These are phyloP conservation scores for Pichia sp. DNA, from an alignment of 1,139 yeast species.

Conservation along the genomic window DNA sequence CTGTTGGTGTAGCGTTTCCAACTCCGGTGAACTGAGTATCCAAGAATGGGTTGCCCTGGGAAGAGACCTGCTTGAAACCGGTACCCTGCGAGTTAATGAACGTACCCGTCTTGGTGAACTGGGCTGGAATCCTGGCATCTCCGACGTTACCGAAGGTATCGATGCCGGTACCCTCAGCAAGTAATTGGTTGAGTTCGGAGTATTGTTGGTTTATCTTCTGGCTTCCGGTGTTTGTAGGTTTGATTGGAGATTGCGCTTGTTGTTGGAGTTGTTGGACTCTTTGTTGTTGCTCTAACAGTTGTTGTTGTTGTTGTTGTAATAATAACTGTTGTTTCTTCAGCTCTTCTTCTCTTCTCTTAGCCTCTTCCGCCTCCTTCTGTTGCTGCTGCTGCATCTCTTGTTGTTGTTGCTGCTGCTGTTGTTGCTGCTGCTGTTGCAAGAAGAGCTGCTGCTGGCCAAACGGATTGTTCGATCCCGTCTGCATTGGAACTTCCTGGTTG, in stretches of 20 bases:
- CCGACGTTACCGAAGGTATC: conserved; percentile 97
- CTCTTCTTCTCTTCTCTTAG: conserved; percentile 34
- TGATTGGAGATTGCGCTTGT: conserved; percentile 33
- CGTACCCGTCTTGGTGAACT: conserved; percentile 75
- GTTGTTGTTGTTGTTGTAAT: conserved; percentile 27
- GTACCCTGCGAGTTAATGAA: conserved; percentile 87
- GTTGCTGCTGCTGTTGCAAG: conserved; percentile 32
- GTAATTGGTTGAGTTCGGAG: conserved; percentile 70
- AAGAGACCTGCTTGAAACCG: conserved; percentile 56
- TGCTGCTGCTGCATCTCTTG: conserved; percentile 1
- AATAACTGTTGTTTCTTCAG: conserved; percentile 23
- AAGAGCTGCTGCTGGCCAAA: conserved; percentile 51
- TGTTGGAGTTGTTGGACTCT: conserved; percentile 28
- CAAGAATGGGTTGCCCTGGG: conserved; percentile 58
- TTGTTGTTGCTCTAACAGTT: conserved; percentile 31
- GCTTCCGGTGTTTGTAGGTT: conserved; percentile 43
- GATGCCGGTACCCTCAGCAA: conserved; percentile 85
- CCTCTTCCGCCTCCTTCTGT: conserved; percentile 30
- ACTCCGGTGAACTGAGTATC: conserved; percentile 74
- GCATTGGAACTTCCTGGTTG: conserved; percentile 34
- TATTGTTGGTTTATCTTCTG: conserved; percentile 48
- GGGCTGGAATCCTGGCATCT: conserved; percentile 83
- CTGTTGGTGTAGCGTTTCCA: conserved; percentile 37
- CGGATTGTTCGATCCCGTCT: conserved; percentile 87
- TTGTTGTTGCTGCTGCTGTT: conserved; percentile 13